phyloP scores from a whole-genome alignment of 2,329 filamentous ascomycete genomes.

The Alternaria infectoria region DNA sequence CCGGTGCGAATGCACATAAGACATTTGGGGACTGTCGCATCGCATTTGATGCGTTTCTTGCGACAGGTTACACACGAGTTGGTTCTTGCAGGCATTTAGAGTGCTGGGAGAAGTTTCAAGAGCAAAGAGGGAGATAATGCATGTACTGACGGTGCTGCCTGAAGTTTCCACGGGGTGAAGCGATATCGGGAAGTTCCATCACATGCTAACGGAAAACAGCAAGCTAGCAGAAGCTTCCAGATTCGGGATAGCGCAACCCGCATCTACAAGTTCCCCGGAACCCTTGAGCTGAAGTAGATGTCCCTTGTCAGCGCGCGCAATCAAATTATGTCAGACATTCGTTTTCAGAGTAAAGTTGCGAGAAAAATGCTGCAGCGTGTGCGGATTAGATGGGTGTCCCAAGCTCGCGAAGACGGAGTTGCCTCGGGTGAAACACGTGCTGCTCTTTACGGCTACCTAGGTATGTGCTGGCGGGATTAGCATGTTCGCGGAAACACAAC shows the following conservation, averaged over 20 bases:
- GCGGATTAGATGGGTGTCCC: not conserved
- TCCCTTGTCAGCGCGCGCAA: not conserved
- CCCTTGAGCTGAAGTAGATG: not conserved
- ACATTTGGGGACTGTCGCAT: slow-evolving; percentile 39
- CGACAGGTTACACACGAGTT: slow-evolving; percentile 38
- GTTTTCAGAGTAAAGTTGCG: not conserved
- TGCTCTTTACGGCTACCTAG: not conserved
- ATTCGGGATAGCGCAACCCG: not conserved
- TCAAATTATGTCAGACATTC: not conserved
- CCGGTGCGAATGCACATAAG: slow-evolving; percentile 35
- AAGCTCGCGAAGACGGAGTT: not conserved
- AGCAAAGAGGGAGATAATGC: not conserved
- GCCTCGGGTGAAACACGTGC: not conserved
- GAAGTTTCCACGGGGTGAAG: not conserved
- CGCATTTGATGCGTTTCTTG: slow-evolving; percentile 43
- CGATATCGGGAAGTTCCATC: not conserved
- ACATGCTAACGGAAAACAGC: not conserved
- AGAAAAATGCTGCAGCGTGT: not conserved
- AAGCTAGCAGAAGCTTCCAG: not conserved
- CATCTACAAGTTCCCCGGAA: not conserved
- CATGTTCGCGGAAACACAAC: not conserved
- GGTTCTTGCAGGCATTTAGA: slow-evolving; percentile 33
- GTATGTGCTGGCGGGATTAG: not conserved
- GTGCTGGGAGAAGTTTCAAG: too few species aligned
- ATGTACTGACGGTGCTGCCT: not conserved